Conservation (phyloP, 768 basidiomycete genomes). For the Pulveroboletus sp. region DNA sequence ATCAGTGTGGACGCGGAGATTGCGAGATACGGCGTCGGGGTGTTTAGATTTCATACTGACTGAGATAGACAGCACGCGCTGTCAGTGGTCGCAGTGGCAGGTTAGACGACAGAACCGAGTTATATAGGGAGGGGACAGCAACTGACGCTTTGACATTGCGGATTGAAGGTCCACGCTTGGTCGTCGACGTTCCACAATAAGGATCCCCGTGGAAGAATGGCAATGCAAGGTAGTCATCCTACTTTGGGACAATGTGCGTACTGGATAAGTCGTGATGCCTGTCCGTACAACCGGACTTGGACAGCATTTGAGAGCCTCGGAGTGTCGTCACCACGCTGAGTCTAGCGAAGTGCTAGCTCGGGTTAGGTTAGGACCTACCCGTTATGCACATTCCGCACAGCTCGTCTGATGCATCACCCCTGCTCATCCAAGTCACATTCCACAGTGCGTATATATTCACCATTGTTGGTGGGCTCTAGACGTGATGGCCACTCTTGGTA, state of each 20-base stretch:
- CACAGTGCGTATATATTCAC: neutral
- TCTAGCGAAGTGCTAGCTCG: neutral
- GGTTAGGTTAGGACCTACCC: constrained; percentile 13
- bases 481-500: constrained; percentile 92
- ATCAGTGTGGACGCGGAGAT: constrained; percentile 3
- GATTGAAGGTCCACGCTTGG: constrained; percentile 18
- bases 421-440: no score
- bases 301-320: neutral
- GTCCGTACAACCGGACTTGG: neutral
- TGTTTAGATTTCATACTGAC: constrained; percentile 9
- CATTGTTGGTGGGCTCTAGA: constrained; percentile 43
- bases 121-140: constrained; percentile 17
- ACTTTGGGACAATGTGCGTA: neutral
- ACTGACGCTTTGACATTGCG: constrained; percentile 25
- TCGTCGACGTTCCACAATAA: constrained; percentile 14
- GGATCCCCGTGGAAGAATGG: constrained; percentile 12
- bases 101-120: neutral
- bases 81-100: neutral
- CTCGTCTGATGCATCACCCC: no score
- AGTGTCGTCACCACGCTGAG: neutral
- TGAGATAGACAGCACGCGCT: neutral
- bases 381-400: no score
- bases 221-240: constrained; percentile 9
- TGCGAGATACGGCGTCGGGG: constrained; percentile 1
- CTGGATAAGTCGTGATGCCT: neutral